These are phyloP conservation scores for Geotrichum australiense DNA, from an alignment of 1,139 yeast species.

Conservation along the genomic window DNA sequence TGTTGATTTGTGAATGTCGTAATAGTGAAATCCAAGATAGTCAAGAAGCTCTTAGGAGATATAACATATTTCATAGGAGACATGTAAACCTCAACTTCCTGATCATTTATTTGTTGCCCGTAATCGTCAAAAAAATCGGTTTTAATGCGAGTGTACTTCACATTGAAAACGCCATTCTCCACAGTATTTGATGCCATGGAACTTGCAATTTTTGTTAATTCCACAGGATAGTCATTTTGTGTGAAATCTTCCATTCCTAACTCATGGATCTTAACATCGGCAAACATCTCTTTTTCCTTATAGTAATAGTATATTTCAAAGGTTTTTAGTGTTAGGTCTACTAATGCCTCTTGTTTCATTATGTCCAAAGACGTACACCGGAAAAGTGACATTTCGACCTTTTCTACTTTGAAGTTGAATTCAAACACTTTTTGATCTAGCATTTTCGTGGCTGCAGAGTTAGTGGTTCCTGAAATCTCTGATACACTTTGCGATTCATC, in stretches of 20 bases:
- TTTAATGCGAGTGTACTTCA: slow-evolving; percentile 45
- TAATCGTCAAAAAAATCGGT: slow-evolving; percentile 18
- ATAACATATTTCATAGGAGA: slow-evolving; percentile 75
- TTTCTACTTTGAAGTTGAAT: slow-evolving; percentile 59
- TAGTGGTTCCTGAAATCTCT: slow-evolving; percentile 2
- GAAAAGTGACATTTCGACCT: slow-evolving; percentile 54
- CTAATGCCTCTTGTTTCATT: slow-evolving; percentile 57
- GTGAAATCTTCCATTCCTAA: slow-evolving; percentile 69
- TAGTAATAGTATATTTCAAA: slow-evolving; percentile 55
- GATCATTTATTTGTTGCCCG: slow-evolving; percentile 53
- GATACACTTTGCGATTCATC: slow-evolving; percentile 10
- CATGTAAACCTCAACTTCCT: slow-evolving; percentile 62
- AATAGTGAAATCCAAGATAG: slow-evolving; percentile 70
- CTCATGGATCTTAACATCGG: slow-evolving; percentile 58
- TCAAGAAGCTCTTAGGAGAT: slow-evolving; percentile 70
- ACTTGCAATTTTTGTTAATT: slow-evolving; percentile 63
- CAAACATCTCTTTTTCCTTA: slow-evolving; percentile 55
- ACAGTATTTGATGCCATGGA: slow-evolving; percentile 46
- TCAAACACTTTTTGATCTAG: slow-evolving; percentile 58
- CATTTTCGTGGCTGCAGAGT: not conserved
- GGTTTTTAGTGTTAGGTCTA: slow-evolving; percentile 65
- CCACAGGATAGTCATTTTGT: slow-evolving; percentile 55
- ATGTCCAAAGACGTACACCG: slow-evolving; percentile 61
- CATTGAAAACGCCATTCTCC: slow-evolving; percentile 49
- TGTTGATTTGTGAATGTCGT: slow-evolving; percentile 66